Base-by-base conservation (phyloP, 495 filamentous ascomycete species). In the Immersiella caudata region DNA sequence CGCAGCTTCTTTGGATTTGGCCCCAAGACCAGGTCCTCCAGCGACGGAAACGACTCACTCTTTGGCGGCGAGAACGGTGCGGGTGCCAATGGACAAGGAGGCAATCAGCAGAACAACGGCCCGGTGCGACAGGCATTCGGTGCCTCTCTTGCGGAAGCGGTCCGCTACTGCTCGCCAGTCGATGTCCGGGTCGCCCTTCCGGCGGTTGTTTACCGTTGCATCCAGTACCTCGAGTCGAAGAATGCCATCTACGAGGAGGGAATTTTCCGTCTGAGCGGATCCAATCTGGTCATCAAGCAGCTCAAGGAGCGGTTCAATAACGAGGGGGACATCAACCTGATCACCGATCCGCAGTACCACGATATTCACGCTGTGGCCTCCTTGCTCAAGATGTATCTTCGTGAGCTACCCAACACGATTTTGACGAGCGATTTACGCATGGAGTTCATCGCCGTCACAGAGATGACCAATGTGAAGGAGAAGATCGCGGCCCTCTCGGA, bases 311-410 rank as follows among this genome's bases (percentile, higher is more conserved):
- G 92, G 5, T 99, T 98, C 79, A 97, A 98, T 75, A 90, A 79
- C 49, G 94, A 99, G 82, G 92, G 93, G 60, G 95, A 99, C 74
- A 88, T 98, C 68, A 93, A 97, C 75, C 86, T 99, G 51, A 74
- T 97, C 49, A 85, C 86, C 1, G 93, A 92, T 62, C 92, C 90
- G 40, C 88, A 91, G 69, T 94, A 94, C 73, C 93, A 97, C 75
- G 95, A 99, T 79, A 92, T 99, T 22, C 95, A 99, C 78, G 95
- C 95, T 12, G 91, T 99, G 9, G 96, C 96, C 14, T 96, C 93
- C 35, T 82, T 99, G 51, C 86, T 99, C 78, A 99, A 99, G 77
- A 83, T 94, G 50, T 99, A 98, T 74, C 84, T 99, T 14, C 88
- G 95, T 35, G 95, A 99, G 77, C 84, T 99, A 52, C 95, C 95